phyloP scores from a whole-genome alignment of 2,329 filamentous ascomycete species.

The Alternaria rosae region DNA sequence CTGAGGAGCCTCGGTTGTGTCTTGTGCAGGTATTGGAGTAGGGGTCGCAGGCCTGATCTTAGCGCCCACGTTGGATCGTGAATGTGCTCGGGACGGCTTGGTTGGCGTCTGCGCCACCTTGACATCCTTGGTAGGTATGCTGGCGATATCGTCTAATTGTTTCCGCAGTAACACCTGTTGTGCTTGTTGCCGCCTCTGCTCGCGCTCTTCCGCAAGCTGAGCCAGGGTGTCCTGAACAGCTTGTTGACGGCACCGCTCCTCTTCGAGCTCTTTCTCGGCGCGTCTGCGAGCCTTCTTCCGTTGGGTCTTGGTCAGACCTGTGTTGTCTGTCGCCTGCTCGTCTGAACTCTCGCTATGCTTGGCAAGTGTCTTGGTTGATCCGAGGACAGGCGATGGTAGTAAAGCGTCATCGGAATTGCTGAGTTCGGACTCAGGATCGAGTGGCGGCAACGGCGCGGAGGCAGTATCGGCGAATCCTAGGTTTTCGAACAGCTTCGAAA shows the following conservation, averaged over 20 bases:
- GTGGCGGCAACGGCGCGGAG: slow-evolving; percentile 28
- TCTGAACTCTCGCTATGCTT: slow-evolving; percentile 1
- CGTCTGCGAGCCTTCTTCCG: slow-evolving; percentile 35
- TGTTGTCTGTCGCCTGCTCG: background rate
- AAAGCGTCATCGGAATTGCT: slow-evolving; percentile 56
- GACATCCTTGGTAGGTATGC: background rate
- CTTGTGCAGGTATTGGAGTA: background rate
- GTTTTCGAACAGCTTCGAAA: slow-evolving; percentile 55
- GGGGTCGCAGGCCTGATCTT: slow-evolving; percentile 36
- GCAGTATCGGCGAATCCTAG: slow-evolving; percentile 47
- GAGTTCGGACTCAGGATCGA: slow-evolving; percentile 37
- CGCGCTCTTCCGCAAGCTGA: slow-evolving; percentile 13
- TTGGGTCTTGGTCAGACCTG: slow-evolving; percentile 34
- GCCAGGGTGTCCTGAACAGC: slow-evolving; percentile 15
- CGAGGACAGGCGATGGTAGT: slow-evolving; percentile 23
- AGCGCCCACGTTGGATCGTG: slow-evolving; percentile 39
- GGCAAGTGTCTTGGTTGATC: background rate
- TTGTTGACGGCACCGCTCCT: slow-evolving; percentile 17
- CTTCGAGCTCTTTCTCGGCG: slow-evolving; percentile 29
- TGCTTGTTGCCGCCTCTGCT: slow-evolving; percentile 4
- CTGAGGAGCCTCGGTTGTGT: background rate
- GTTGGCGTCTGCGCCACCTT: slow-evolving; percentile 4
- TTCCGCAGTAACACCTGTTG: background rate
- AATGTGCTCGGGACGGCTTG: slow-evolving; percentile 16
- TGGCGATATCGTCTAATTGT: background rate